Evolutionary conservation across 2,329 filamentous ascomycete genomes (phyloP).

Genomic region (Pezicula rhizophila): DNA sequence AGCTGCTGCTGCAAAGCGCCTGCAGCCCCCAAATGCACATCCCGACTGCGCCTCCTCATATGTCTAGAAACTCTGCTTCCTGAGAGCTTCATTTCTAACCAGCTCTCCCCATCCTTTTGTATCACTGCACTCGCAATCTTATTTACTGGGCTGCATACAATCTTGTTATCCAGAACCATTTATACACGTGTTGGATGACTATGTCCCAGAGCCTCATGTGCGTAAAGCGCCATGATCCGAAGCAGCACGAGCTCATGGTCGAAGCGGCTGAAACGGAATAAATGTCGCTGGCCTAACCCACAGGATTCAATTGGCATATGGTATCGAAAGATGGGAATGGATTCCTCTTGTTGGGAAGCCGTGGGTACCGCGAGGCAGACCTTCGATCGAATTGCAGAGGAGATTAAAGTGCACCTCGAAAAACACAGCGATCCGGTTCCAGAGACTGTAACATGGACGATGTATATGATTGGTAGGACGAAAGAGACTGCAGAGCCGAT

Average conservation of each 20-base stretch:
- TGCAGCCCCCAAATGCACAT: too few species aligned
- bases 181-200: too few species aligned
- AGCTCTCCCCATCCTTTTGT: too few species aligned
- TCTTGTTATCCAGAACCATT: too few species aligned
- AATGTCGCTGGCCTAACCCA: conserved; percentile 3
- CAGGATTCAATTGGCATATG: conserved; percentile 1
- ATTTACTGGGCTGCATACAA: too few species aligned
- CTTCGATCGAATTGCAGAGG: conserved; percentile 3
- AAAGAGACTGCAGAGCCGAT: conserved; percentile 3
- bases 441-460: conserved; percentile 3
- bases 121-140: too few species aligned
- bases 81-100: too few species aligned
- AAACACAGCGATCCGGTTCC: conserved; percentile 7
- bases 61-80: too few species aligned
- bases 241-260: background rate
- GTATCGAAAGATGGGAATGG: conserved; percentile 1
- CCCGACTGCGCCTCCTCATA: too few species aligned
- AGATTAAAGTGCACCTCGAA: conserved; percentile 10
- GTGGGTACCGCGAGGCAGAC: conserved; percentile 1
- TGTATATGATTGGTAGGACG: conserved; percentile 8
- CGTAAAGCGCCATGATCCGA: background rate
- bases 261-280: background rate
- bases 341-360: conserved; percentile 10
- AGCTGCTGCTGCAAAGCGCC: too few species aligned
- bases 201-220: too few species aligned